Conservation (phyloP, 2,329 filamentous ascomycete genomes). For the Ascochyta viciae-villosae region DNA sequence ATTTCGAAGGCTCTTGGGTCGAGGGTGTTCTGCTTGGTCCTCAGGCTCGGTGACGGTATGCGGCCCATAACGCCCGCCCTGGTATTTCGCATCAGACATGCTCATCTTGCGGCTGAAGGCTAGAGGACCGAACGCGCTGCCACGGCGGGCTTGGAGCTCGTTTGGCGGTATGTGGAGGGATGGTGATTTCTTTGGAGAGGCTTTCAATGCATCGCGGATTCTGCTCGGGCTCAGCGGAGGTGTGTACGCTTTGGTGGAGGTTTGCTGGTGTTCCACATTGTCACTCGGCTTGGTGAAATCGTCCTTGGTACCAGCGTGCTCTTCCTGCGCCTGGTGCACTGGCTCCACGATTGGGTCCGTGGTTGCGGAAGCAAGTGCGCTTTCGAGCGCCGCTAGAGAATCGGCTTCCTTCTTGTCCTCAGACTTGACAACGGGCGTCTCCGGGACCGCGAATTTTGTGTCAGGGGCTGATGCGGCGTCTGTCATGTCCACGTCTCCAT, state of each 20-base stretch:
- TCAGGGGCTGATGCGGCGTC: constrained; percentile 34
- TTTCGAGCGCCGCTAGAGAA: constrained; percentile 38
- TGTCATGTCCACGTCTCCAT: constrained; percentile 46
- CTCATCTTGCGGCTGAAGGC: constrained; percentile 58
- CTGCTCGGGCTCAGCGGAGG: constrained; percentile 52
- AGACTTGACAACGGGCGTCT: constrained; percentile 5
- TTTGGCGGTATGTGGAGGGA: constrained; percentile 12
- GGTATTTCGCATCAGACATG: constrained; percentile 62
- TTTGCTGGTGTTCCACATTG: not conserved
- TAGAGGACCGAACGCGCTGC: constrained; percentile 61
- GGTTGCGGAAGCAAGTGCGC: constrained; percentile 30
- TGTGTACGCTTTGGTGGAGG: constrained; percentile 31
- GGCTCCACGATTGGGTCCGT: not conserved
- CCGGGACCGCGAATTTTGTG: constrained; percentile 13
- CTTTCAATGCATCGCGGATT: constrained; percentile 57
- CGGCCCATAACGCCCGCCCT: constrained; percentile 54
- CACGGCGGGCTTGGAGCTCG: constrained; percentile 24
- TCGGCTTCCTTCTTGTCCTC: constrained; percentile 27
- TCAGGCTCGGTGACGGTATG: constrained; percentile 18
- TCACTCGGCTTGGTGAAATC: not conserved
- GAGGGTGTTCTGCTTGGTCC: not conserved
- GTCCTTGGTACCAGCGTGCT: not conserved
- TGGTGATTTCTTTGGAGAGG: constrained; percentile 39
- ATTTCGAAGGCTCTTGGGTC: constrained; percentile 34
- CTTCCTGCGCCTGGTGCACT: not conserved